phyloP scores from a whole-genome alignment of 805 yeast genomes.

The Metschnikowia kofuensis region DNA sequence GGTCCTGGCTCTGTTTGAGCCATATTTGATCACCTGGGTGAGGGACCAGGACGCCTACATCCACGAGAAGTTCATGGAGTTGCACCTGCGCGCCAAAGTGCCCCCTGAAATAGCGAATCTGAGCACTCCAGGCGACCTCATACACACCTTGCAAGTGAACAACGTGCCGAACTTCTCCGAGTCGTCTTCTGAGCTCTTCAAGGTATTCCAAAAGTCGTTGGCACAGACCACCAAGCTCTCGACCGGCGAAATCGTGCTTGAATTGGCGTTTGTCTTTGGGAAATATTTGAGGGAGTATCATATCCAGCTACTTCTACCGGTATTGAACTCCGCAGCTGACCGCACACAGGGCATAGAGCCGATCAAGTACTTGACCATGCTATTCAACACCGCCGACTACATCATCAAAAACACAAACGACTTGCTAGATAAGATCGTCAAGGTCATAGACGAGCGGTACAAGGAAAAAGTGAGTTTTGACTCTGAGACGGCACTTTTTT shows the following conservation, averaged over 20 bases:
- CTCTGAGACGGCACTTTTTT: constrained; percentile 51
- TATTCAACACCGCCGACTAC: constrained; percentile 87
- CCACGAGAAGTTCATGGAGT: constrained; percentile 60
- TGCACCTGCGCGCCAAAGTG: constrained; percentile 55
- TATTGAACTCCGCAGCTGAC: constrained; percentile 23
- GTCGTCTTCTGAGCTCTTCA: constrained; percentile 84
- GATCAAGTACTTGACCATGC: constrained; percentile 61
- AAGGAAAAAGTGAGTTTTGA: constrained; percentile 51
- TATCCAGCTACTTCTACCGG: constrained; percentile 30
- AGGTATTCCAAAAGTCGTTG: constrained; percentile 68
- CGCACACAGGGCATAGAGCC: constrained; percentile 50
- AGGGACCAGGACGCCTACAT: constrained; percentile 72
- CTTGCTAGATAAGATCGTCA: constrained; percentile 58
- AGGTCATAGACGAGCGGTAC: constrained; percentile 34
- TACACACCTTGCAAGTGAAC: constrained; percentile 39
- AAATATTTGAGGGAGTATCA: constrained; percentile 56
- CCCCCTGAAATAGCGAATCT: constrained; percentile 31
- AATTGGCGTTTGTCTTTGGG: constrained; percentile 56
- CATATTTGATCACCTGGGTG: constrained; percentile 82
- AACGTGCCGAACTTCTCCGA: constrained; percentile 68
- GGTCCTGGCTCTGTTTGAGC: constrained; percentile 73
- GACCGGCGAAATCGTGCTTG: constrained; percentile 15
- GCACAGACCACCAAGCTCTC: constrained; percentile 27
- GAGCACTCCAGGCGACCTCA: constrained; percentile 14
- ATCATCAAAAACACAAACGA: constrained; percentile 77